Conservation (phyloP, 78 protist genomes). For the Anaeramoeba flamelloides region DNA sequence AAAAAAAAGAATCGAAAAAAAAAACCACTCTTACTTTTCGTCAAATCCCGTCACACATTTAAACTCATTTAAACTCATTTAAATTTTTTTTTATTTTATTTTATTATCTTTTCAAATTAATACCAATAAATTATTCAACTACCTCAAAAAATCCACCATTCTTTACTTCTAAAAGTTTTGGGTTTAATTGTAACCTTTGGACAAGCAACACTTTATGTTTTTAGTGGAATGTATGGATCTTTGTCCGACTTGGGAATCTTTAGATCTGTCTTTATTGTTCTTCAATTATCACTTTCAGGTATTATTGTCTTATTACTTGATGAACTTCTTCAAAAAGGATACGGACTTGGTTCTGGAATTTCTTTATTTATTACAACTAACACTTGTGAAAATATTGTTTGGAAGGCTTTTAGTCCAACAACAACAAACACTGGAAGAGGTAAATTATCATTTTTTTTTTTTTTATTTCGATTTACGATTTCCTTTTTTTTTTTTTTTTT, state of each 20-base stretch:
- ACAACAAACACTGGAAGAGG: constrained; percentile 93
- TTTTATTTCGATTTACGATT: too few relatives aligned
- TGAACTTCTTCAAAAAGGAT: constrained; percentile 97
- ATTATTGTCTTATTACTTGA: constrained; percentile 81
- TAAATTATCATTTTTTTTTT: neutral
- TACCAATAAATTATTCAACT: too few relatives aligned
- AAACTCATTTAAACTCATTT: too few relatives aligned
- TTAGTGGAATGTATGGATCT: constrained; percentile 95
- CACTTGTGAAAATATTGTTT: constrained; percentile 96
- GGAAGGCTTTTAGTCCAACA: constrained; percentile 95
- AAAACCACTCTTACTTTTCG: too few relatives aligned
- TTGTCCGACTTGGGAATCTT: constrained; percentile 70
- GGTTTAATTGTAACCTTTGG: constrained; percentile 85
- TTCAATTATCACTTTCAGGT: constrained; percentile 91
- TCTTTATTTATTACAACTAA: constrained; percentile 98
- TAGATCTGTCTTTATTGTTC: constrained; percentile 72
- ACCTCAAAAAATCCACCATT: too few relatives aligned
- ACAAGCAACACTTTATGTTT: constrained; percentile 85
- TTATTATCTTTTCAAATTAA: too few relatives aligned
- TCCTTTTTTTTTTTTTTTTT: too few relatives aligned
- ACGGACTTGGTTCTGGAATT: constrained; percentile 94
- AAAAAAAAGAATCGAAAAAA: too few relatives aligned
- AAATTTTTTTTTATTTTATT: too few relatives aligned
- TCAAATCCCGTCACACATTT: too few relatives aligned
- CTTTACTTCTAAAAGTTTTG: too few relatives aligned